These are phyloP conservation scores for Parastagonospora nodorum DNA, from an alignment of 2,329 filamentous ascomycete genomes.

Conservation along the genomic window DNA sequence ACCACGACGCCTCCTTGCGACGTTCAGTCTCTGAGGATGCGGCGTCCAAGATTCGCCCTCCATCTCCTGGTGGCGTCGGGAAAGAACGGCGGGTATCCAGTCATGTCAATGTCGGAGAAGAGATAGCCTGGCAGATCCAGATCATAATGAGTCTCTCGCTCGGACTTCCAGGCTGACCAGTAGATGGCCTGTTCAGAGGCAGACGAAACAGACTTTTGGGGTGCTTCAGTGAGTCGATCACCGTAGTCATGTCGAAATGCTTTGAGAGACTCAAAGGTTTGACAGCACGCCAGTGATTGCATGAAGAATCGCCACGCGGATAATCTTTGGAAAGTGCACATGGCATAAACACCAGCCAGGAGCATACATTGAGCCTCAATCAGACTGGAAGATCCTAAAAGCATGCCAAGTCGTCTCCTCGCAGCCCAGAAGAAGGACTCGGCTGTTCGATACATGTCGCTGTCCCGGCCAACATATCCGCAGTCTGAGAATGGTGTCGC, in stretches of 20 bases:
- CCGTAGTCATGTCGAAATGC: neutral
- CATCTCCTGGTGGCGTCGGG: neutral
- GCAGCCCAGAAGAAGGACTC: neutral
- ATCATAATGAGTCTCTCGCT: conserved; percentile 1
- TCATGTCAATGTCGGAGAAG: neutral
- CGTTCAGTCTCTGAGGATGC: neutral
- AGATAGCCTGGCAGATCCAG: neutral
- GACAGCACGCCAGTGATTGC: neutral
- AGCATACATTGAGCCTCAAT: neutral
- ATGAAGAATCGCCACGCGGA: neutral
- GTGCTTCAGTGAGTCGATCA: neutral
- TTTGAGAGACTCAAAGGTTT: neutral
- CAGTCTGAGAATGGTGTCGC: neutral
- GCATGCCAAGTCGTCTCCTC: neutral
- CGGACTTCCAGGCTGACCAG: conserved; percentile 17
- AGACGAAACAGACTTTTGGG: neutral
- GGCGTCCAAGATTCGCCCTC: neutral
- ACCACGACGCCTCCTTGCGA: neutral
- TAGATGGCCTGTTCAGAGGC: conserved; percentile 3
- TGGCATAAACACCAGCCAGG: neutral
- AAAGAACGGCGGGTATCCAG: conserved; percentile 5
- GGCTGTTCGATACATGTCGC: neutral
- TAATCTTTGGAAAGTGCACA: neutral
- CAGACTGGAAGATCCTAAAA: neutral
- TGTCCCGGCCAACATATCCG: neutral